Conservation (phyloP, 176 grass and related monocot species). For the Carex cristatella region DNA sequence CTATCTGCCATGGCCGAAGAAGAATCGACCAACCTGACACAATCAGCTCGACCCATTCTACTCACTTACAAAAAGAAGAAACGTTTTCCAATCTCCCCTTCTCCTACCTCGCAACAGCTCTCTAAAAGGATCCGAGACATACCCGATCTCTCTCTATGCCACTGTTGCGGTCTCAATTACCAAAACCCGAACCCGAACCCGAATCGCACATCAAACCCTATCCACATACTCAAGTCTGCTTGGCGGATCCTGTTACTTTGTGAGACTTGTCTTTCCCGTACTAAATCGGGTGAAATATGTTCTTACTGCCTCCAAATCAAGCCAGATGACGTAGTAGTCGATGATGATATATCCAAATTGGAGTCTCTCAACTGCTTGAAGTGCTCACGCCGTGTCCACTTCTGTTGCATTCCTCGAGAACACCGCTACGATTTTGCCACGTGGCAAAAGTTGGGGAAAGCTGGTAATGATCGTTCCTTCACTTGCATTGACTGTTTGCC, state of each 20-base stretch:
- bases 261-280: constrained; percentile 44
- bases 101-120: neutral
- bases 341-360: constrained; percentile 24
- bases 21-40: neutral
- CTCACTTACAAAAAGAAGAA: constrained; percentile 23
- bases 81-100: neutral
- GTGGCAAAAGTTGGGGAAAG: neutral
- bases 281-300: constrained; percentile 41
- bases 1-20: constrained; percentile 8
- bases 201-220: constrained; percentile 25
- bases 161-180: constrained; percentile 49
- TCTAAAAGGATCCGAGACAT: constrained; percentile 21
- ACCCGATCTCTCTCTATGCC: constrained; percentile 47
- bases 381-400: constrained; percentile 50
- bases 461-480: neutral
- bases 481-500: constrained; percentile 22
- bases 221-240: constrained; percentile 49
- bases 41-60: neutral
- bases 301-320: constrained; percentile 60
- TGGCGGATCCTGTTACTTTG: constrained; percentile 86
- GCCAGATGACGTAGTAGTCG: constrained; percentile 24
- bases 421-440: constrained; percentile 39
- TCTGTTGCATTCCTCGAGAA: constrained; percentile 41
- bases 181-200: constrained; percentile 20
- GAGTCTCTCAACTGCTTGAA: constrained; percentile 35